Evolutionary conservation across 192 early-diverging fungal species (phyloP).

Genomic region (Coemansia sp.): DNA sequence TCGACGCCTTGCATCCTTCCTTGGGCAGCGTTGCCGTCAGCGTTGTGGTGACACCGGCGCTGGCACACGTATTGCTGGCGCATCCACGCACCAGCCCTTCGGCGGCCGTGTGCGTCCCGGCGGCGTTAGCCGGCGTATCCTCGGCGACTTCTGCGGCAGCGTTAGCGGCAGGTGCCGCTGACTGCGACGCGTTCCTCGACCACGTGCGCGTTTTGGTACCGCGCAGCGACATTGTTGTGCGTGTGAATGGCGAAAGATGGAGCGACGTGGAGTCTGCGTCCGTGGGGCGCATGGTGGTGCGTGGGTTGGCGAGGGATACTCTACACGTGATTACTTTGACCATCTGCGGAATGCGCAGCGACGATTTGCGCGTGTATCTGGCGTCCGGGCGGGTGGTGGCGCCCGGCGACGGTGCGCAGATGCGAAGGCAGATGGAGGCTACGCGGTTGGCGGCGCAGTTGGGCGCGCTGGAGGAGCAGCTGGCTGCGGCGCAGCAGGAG

Average conservation of each 20-base stretch:
- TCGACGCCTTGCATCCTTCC: slow-evolving; percentile 4
- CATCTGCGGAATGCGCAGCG: slow-evolving; percentile 41
- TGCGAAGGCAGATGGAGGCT: too few relatives aligned
- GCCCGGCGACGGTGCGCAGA: neutral
- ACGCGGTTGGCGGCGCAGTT: too few relatives aligned
- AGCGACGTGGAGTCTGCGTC: slow-evolving; percentile 13
- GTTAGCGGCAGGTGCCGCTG: neutral
- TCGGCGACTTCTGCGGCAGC: slow-evolving; percentile 4
- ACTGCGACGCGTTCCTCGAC: slow-evolving; percentile 31
- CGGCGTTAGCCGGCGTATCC: slow-evolving; percentile 17
- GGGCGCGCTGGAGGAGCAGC: too few relatives aligned
- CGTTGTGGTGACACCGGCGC: slow-evolving; percentile 33
- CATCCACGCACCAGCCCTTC: slow-evolving; percentile 19
- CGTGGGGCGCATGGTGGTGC: slow-evolving; percentile 21
- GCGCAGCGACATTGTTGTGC: slow-evolving; percentile 35
- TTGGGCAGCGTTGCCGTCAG: slow-evolving; percentile 14
- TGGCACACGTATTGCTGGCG: slow-evolving; percentile 33
- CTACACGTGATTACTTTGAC: slow-evolving; percentile 18
- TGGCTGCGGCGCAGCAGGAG: too few relatives aligned
- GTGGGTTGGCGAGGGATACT: slow-evolving; percentile 13
- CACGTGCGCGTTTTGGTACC: slow-evolving; percentile 29
- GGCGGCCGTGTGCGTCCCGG: slow-evolving; percentile 35
- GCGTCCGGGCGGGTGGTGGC: neutral
- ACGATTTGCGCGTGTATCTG: slow-evolving; percentile 22
- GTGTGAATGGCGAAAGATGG: slow-evolving; percentile 42